phyloP scores from a whole-genome alignment of 1,284 basidiomycete genomes.

The Stygiomarasmius scandens region DNA sequence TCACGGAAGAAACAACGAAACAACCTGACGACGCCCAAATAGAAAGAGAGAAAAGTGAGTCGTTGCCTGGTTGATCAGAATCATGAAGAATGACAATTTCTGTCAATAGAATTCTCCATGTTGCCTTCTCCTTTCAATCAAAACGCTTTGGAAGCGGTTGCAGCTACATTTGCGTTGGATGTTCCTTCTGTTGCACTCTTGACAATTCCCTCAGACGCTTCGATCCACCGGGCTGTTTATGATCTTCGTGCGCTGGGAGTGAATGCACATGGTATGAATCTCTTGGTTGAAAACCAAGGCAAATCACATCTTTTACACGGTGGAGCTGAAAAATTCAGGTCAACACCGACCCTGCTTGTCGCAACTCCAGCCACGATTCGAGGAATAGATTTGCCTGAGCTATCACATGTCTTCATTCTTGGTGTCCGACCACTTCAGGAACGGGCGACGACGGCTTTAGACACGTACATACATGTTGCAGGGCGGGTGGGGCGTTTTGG shows the following conservation, averaged over 20 bases:
- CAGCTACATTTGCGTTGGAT: conserved; percentile 69
- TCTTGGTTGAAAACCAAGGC: conserved; percentile 46
- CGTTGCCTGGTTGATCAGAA: neutral
- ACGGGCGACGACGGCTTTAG: conserved; percentile 48
- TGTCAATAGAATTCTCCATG: conserved; percentile 42
- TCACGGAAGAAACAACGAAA: neutral
- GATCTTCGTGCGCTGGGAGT: conserved; percentile 69
- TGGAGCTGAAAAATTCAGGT: conserved; percentile 33
- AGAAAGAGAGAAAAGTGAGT: conserved; percentile 5
- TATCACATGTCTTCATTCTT: conserved; percentile 75
- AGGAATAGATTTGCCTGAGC: conserved; percentile 69
- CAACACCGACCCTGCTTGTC: conserved; percentile 66
- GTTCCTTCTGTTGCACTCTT: conserved; percentile 69
- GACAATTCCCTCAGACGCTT: conserved; percentile 61
- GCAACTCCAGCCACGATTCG: conserved; percentile 68
- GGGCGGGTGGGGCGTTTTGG: conserved; percentile 80
- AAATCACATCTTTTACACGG: conserved; percentile 43
- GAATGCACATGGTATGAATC: conserved; percentile 63
- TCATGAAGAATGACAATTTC: neutral
- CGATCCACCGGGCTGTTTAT: conserved; percentile 61
- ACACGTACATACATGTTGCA: conserved; percentile 69
- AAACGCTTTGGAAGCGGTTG: conserved; percentile 65
- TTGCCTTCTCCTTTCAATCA: conserved; percentile 56
- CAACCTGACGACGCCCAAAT: neutral
- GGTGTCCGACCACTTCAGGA: conserved; percentile 39